Conservation (phyloP, 2,329 filamentous ascomycete species). For the Alternaria ventricosa region DNA sequence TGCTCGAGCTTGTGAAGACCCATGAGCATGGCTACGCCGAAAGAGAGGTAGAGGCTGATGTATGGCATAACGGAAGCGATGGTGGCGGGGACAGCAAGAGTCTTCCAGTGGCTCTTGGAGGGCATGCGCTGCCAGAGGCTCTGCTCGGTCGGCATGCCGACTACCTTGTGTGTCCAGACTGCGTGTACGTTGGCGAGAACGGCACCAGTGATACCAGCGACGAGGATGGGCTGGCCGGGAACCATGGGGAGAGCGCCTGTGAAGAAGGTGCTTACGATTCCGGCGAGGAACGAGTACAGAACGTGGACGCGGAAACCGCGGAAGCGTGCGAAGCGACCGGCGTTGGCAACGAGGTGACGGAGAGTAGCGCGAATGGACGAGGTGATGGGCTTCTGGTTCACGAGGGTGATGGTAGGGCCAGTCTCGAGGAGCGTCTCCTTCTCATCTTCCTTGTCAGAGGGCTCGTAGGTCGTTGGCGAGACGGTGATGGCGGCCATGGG, state of each 20-base stretch:
- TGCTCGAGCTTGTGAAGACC: conserved; percentile 44
- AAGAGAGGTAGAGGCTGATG: conserved; percentile 60
- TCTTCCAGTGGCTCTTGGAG: conserved; percentile 68
- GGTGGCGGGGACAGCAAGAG: conserved; percentile 72
- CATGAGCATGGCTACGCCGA: conserved; percentile 51
- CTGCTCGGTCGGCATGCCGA: conserved; percentile 70
- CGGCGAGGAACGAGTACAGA: conserved; percentile 40
- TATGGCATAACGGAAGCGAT: conserved; percentile 65
- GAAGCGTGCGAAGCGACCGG: conserved; percentile 71
- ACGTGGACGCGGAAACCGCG: conserved; percentile 67
- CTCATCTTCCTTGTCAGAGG: conserved; percentile 49
- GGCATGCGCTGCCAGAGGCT: conserved; percentile 72
- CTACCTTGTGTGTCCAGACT: conserved; percentile 85
- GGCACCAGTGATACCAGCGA: conserved; percentile 65
- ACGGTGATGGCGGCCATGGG: conserved; percentile 59
- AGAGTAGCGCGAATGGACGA: conserved; percentile 65
- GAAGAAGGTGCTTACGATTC: conserved; percentile 55
- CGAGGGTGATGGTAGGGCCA: conserved; percentile 50
- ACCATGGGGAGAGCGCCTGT: conserved; percentile 47
- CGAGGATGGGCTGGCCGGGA: conserved; percentile 58
- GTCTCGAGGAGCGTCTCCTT: conserved; percentile 50
- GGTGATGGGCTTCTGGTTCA: conserved; percentile 66
- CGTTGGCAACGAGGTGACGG: conserved; percentile 66
- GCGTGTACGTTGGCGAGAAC: conserved; percentile 72
- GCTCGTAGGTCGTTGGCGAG: conserved; percentile 54